Evolutionary conservation across 1,139 yeast species (phyloP), one percentile per base, ranked within the genome.

Genomic region (Ogataea hybrid): DNA sequence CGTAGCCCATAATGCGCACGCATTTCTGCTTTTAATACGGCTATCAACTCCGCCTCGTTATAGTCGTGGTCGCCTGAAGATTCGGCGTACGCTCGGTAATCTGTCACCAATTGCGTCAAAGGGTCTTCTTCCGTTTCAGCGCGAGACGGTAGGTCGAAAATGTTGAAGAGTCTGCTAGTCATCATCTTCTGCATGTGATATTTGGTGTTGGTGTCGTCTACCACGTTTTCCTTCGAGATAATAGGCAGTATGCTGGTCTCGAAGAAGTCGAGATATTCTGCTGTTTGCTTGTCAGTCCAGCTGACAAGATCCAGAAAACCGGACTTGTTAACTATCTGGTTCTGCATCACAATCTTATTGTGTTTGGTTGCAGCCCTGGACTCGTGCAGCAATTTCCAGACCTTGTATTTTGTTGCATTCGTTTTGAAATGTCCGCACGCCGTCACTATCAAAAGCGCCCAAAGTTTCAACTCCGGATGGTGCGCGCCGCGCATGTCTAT

Each of bases 211-310:
- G 43, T 40, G 15, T 42, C 43, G 23, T 55, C 46, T 3, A 35
- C 35, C 9, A 41, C 18, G n/a, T 42, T 42, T 6, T 48, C 49
- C 14, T 46, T 44, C 10, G 50, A 50, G 4, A 52, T 53, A 2
- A 49, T 43, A 0, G 50, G 67, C 2, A 71, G 52, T 18, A 70
- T 47, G 29, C 64, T 59, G 6, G 62, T 63, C 43, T 65, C 61
- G 25, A 74, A 62, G 68, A 75, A 71, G 23, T 69, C 62, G 35
- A 73, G 63, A 52, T 73, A 76, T 18, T 60, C 53, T 12, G 62
- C 61, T 7, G 69, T 63, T 43, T 73, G 65, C 1, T 56, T 55
- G 27, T 68, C 68, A 11, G 67, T 60, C 75, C 79, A 73, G 12
- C 58, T 52, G 4, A 67, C 45, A 15, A 77, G 49, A 14, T 60